A percentile compares a stretch with the other conserved stretches of the same genome.
Evolutionary conservation across 2,329 filamentous ascomycete species (phyloP).

Genomic region (Apiospora kogelbergensis): DNA sequence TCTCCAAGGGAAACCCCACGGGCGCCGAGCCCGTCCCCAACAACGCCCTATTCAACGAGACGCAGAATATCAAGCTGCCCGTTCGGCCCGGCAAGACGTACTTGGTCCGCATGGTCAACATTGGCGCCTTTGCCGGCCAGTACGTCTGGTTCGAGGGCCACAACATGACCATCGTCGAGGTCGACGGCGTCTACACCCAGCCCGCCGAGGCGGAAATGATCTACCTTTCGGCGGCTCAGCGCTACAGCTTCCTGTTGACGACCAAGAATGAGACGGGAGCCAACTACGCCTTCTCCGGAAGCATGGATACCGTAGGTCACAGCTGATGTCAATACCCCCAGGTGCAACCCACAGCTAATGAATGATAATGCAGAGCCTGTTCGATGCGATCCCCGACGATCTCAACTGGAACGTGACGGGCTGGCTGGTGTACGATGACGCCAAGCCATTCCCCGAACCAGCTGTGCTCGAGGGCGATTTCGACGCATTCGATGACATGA

Average conservation of each 20-base stretch:
- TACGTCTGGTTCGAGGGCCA: constrained; percentile 68
- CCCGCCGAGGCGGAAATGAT: constrained; percentile 59
- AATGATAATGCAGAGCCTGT: constrained; percentile 50
- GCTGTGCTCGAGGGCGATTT: constrained; percentile 52
- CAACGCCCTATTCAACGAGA: constrained; percentile 70
- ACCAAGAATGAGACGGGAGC: constrained; percentile 59
- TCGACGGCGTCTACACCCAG: constrained; percentile 71
- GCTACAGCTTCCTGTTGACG: constrained; percentile 62
- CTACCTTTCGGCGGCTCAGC: constrained; percentile 68
- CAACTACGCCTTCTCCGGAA: constrained; percentile 68
- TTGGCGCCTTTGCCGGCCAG: constrained; percentile 69
- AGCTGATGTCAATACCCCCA: not conserved
- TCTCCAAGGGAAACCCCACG: constrained; percentile 54
- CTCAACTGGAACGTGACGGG: constrained; percentile 69
- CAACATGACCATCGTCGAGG: constrained; percentile 68
- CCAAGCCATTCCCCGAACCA: constrained; percentile 47
- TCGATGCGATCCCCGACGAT: constrained; percentile 64
- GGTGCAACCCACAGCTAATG: not conserved
- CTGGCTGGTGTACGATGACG: constrained; percentile 60
- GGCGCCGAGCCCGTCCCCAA: constrained; percentile 68
- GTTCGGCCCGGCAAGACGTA: constrained; percentile 71
- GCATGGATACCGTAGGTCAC: constrained; percentile 64
- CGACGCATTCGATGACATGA: constrained; percentile 71
- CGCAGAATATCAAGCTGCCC: constrained; percentile 55
- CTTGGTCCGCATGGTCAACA: constrained; percentile 69